Base-by-base conservation (phyloP, 805 yeast species). In the Monosporozyma servazzii region DNA sequence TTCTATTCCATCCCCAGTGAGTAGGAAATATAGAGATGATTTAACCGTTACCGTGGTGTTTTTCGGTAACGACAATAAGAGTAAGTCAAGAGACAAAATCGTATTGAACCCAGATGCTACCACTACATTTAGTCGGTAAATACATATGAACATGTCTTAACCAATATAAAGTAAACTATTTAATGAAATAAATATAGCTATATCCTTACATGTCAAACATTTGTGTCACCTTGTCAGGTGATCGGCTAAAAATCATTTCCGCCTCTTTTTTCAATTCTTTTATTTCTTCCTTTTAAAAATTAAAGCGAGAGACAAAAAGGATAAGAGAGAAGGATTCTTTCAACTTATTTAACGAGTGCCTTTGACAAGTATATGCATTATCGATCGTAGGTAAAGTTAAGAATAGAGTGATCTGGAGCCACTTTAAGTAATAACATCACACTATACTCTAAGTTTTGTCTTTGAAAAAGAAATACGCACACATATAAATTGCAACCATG, bases 31-130 rank as follows among this genome's bases (percentile, higher is more conserved):
- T 69, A 81, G 99, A 67, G 99, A 93, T 70, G 99, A 93, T 67
- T 75, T 93, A 64, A 90, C 98, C 0, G 97, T 90, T 5, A 88
- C 96, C 2, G 99, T 93, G 23, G 88, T 91, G 2, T 93, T 93
- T 69, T 93, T 93, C 65, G 96, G 95, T 11, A 43, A 45, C 6
- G 13, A 20, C 18, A 17, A 31, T 18, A 45, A 31, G 15, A 25
- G 40, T 7, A 20, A 31, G 7, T 15, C 30, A 5, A 36, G 6
- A 10, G 48, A 17, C 3, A 36, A 36, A 9, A 21, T 23, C 1
- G 42, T 45, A 3, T 5, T 45, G 25, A 45, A 45, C n/a, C 11
- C 36, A 20, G 33, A 45, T 15, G 48, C 48, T 15, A 45, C 48
- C 8, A 45, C 48, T 3, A 25, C 27, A 25, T 17, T 30, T 25